Conservation (phyloP, 208 protist species). For the Spironucleus salmonicida region DNA sequence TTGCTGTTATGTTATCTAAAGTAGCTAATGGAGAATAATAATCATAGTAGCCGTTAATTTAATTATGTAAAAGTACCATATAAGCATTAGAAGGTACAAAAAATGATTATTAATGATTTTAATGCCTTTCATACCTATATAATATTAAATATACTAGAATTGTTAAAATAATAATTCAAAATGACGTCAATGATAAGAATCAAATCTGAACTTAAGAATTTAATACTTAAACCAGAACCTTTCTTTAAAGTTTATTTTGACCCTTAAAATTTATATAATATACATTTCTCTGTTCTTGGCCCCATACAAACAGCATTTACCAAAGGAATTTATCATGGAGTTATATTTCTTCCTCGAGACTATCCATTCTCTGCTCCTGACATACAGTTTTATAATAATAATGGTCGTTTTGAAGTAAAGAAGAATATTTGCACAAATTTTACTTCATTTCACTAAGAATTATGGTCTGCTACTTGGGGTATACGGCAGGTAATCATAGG, state of each 20-base stretch:
- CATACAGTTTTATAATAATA: neutral
- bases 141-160: too few relatives aligned
- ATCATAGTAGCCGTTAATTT: too few relatives aligned
- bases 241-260: conserved; percentile 6
- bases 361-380: neutral
- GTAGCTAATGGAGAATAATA: too few relatives aligned
- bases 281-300: conserved; percentile 19
- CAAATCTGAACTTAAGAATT: neutral
- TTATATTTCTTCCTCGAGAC: neutral
- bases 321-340: conserved; percentile 11
- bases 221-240: neutral
- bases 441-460: conserved; percentile 8
- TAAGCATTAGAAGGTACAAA: too few relatives aligned
- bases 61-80: too few relatives aligned
- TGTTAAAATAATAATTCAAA: neutral
- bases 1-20: too few relatives aligned
- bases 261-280: neutral
- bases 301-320: neutral
- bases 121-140: too few relatives aligned
- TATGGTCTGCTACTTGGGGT: neutral
- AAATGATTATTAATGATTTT: too few relatives aligned
- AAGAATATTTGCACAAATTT: conserved; percentile 24
- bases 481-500: conserved; percentile 1
- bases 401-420: conserved; percentile 10
- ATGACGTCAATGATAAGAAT: neutral